Evolutionary conservation across 108 stramenopile genomes (phyloP), one percentile per base, ranked within the genome.

Genomic region (Mediolabrus comicus): DNA sequence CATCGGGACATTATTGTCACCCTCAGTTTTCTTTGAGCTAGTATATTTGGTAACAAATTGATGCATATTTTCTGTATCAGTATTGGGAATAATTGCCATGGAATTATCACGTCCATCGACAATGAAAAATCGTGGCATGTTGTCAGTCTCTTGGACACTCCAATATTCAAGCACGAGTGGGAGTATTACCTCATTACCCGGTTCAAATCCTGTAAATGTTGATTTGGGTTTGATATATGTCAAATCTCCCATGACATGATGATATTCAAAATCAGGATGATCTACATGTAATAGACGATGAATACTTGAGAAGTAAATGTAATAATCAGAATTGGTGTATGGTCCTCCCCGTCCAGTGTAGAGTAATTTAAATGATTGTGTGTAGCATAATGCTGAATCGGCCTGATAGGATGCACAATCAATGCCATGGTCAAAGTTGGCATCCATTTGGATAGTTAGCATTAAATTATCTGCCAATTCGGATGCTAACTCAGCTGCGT

Each of bases 111-210:
- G 13, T 3, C 0, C 0, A 13, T 55, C 53, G 3, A 55, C 53
- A 2, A 55, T 17, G 19, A 55, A 55, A 13, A 27, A 55, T 31
- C 53, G 6, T 13, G 65, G 51, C 65, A 66, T 66, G 16, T 66
- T 66, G 28, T 66, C 65, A 16, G 28, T 66, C 29, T 66, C 53
- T 28, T 66, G 65, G 8, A 66, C 65, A 19, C 49, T 52, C 65
- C 65, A 66, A 35, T 66, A 66, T 14, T 53, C 65, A 54, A 53
- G 26, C 27, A 53, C 30, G 5, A 66, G 29, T 25, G 65, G 51
- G 9, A 66, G 5, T 11, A 13, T 27, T 9, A 53, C 34, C 11
- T 51, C 52, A 16, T 51, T 33, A 12, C n/a, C 52, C 0, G 51
- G 4, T 35, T 66, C 13, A 53, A 66, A 66, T 24, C 65, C 65